Base-by-base conservation (phyloP, 1,139 yeast species). In the Lipomyces yarrowii region DNA sequence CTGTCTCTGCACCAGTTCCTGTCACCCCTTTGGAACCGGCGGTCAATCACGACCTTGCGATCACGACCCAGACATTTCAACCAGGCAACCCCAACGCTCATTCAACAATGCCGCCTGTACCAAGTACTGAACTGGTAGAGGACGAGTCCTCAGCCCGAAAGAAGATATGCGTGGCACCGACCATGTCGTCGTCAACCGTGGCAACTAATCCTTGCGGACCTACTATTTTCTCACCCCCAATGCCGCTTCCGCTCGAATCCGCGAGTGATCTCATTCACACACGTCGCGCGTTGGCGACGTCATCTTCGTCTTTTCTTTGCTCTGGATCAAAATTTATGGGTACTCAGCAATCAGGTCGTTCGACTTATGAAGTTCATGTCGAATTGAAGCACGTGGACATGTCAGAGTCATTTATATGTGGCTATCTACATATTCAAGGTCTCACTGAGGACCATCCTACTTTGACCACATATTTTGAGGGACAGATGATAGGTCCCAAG, bases 381-480 rank as follows among this genome's bases (percentile, higher is more conserved):
- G 90, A 86, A 71, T 80, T 90, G 71, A 86, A 88, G 75, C 84
- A 85, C 46, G 90, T 90, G 30, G 93, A 90, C 76, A 78, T 90
- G 72, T 78, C 77, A 37, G 82, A 83, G 67, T 86, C 90, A 0
- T 82, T 84, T 58, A 77, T 92, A 26, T 86, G 92, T 46, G 98
- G 98, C 5, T 89, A 88, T 72, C 80, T 93, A 61, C 88, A 88
- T 67, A 93, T 93, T 65, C 84, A 87, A 67, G 96, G 96, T 2
- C 81, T 93, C 61, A 91, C 97, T 0, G 87, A 85, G 65, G 83
- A 86, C 59, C 86, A 89, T 71, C 93, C 96, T 0, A 87, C 88
- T 70, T 87, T 93, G 69, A 86, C 91, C 15, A 93, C 98, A 0
- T 92, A 88, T 74, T 93, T 93, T 79, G 91, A 87, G 72, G 96